These are phyloP conservation scores for Asparagopsis taxiformis DNA, from an alignment of 31 red algal genomes.

Conservation along the genomic window DNA sequence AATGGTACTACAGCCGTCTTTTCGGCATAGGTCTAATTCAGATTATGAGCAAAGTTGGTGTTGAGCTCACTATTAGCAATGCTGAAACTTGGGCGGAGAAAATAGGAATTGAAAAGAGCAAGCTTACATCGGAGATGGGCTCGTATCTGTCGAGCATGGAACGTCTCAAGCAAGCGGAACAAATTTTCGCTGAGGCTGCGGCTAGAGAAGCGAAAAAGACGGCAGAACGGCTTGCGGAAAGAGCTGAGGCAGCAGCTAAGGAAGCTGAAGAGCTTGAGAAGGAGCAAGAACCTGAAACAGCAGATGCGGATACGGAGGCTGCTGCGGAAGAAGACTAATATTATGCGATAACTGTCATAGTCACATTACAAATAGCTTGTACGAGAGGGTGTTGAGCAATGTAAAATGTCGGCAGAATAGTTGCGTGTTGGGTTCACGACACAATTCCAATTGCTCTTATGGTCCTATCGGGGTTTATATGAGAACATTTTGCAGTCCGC, in stretches of 20 bases:
- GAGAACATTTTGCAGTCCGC: too few relatives aligned
- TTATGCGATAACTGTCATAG: too few relatives aligned
- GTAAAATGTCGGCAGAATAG: too few relatives aligned
- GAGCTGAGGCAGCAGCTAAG: slow-evolving; percentile 73
- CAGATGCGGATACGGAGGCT: slow-evolving; percentile 8
- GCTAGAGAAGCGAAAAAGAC: slow-evolving; percentile 82
- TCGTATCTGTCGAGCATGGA: slow-evolving; percentile 77
- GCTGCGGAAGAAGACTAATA: too few relatives aligned
- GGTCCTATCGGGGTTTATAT: too few relatives aligned
- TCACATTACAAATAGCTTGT: too few relatives aligned
- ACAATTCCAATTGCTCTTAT: too few relatives aligned
- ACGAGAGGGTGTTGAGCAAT: too few relatives aligned
- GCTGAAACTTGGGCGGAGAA: slow-evolving; percentile 66
- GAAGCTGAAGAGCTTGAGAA: slow-evolving; percentile 66
- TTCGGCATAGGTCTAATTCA: slow-evolving; percentile 86
- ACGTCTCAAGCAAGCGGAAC: slow-evolving; percentile 81
- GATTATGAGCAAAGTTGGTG: slow-evolving; percentile 58
- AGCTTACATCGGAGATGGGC: slow-evolving; percentile 77
- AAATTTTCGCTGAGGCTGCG: slow-evolving; percentile 84
- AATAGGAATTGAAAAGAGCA: slow-evolving; percentile 36
- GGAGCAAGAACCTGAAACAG: slow-evolving; percentile 5
- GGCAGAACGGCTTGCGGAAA: slow-evolving; percentile 80
- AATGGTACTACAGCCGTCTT: slow-evolving; percentile 85
- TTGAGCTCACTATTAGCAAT: slow-evolving; percentile 47
- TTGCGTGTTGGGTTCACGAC: too few relatives aligned